A percentile compares a stretch with the other conserved stretches of the same genome.
phyloP scores from a whole-genome alignment of 2,329 filamentous ascomycete species.

The Cordyceps cateniannulata region DNA sequence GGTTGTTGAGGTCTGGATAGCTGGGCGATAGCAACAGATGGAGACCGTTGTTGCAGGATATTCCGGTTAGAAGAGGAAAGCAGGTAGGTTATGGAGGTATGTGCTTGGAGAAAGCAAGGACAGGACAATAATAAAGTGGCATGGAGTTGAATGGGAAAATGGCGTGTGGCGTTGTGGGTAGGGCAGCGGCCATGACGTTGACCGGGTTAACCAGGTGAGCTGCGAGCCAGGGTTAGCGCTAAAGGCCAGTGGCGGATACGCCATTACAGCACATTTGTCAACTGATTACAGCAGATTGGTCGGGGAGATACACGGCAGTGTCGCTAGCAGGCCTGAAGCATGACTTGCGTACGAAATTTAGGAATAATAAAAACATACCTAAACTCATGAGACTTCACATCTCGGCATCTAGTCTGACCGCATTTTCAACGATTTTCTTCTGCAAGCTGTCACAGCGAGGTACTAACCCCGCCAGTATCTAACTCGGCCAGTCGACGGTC shows the following conservation, averaged over 20 bases:
- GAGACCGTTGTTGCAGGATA: background rate
- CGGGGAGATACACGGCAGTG: background rate
- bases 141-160: background rate
- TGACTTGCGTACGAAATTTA: no score
- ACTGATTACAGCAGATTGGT: background rate
- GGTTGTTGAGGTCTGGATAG: background rate
- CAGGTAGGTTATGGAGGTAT: background rate
- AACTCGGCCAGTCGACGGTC: no score
- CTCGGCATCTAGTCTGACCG: no score
- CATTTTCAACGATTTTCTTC: no score
- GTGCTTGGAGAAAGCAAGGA: background rate
- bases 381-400: no score
- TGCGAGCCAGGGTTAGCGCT: background rate
- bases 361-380: no score
- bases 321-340: no score
- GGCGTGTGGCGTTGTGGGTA: background rate
- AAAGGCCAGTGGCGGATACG: background rate
- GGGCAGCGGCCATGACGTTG: background rate
- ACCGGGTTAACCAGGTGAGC: background rate
- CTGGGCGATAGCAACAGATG: background rate
- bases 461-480: background rate
- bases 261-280: constrained; percentile 1
- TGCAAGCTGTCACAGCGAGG: no score
- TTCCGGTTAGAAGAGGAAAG: background rate
- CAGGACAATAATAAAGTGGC: background rate